A percentile compares a stretch with the other conserved stretches of the same genome.
Conservation (phyloP, 1,284 basidiomycete species). For the Rhizopogon parksii region DNA sequence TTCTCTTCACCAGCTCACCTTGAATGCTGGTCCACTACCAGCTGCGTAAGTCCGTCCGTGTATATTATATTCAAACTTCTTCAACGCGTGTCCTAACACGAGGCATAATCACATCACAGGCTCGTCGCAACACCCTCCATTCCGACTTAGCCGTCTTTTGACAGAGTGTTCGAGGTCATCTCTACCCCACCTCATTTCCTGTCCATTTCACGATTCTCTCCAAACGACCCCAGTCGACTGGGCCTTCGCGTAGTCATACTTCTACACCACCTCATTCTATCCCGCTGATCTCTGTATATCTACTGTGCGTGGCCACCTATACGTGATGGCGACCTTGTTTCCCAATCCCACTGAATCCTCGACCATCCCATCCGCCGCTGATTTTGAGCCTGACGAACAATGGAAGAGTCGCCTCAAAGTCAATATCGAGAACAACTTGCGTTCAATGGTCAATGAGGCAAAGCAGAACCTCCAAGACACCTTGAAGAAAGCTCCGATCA, state of each 20-base stretch:
- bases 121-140: conserved; percentile 10
- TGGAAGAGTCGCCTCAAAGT: conserved; percentile 42
- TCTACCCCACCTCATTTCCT: conserved; percentile 8
- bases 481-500: conserved; percentile 29
- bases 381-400: conserved; percentile 45
- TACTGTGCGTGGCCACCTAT: conserved; percentile 7
- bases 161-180: conserved; percentile 11
- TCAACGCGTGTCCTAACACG: conserved; percentile 34
- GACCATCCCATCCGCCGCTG: conserved; percentile 18
- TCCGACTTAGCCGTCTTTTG: conserved; percentile 8
- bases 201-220: conserved; percentile 6
- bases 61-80: conserved; percentile 13
- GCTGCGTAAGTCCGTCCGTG: conserved; percentile 11
- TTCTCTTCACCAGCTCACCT: not conserved
- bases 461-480: conserved; percentile 35
- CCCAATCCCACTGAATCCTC: conserved; percentile 18
- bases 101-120: conserved; percentile 32
- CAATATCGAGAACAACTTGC: conserved; percentile 39
- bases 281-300: not conserved
- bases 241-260: not conserved
- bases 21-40: conserved; percentile 7
- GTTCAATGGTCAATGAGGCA: conserved; percentile 42
- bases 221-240: not conserved
- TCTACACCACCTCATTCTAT: not conserved
- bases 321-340: conserved; percentile 30